Base-by-base conservation (phyloP, 768 basidiomycete genomes). In the Boletus vinaceobasis region DNA sequence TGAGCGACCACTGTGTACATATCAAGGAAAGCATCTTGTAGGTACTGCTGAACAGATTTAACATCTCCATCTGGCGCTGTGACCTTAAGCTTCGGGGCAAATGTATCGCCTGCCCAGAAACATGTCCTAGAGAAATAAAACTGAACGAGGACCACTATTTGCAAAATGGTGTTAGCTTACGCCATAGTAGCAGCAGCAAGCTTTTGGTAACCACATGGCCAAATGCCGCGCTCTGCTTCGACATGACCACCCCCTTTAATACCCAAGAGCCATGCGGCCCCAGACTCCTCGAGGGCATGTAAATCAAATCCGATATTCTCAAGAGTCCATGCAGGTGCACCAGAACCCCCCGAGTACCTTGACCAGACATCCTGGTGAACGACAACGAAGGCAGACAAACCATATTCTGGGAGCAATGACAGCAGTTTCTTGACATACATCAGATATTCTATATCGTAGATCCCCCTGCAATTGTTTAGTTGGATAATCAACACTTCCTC, bases 291-390 rank as follows among this genome's bases (percentile, higher is more conserved):
- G 4, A 98, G 74, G 1, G 82, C 81, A 40, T 81, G 74, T 3
- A 97, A 73, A 65, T 96, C 90, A 58, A 98, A 93, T 0, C 96
- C 97, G 8, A 85, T 87, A 10, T 81, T 71, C 56, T 92, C 87
- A 1, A 98, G 75, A 1, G 94, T 97, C 96, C 97, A 99, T 4
- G 90, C 93, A 1, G 97, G 97, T 0, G 96, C 95, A 2, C 97
- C 96, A 1, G 93, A 96, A 42, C 96, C 96, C 8, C 96, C 96
- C 3, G 86, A 85, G 63, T 94, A 95, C 5, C 96, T 84, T 0
- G 93, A 96, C 90, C 93, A 98, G 32, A 98, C 93, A 67, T 98
- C 93, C 69, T 96, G 96, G 67, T 98, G 96, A 52, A 96, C 67
- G 10, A 84, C 85, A 17, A 95, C 79, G 61, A 90, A 91, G 3